Conservation (phyloP, 2,329 filamentous ascomycete species). For the Cladophialophora bantiana region DNA sequence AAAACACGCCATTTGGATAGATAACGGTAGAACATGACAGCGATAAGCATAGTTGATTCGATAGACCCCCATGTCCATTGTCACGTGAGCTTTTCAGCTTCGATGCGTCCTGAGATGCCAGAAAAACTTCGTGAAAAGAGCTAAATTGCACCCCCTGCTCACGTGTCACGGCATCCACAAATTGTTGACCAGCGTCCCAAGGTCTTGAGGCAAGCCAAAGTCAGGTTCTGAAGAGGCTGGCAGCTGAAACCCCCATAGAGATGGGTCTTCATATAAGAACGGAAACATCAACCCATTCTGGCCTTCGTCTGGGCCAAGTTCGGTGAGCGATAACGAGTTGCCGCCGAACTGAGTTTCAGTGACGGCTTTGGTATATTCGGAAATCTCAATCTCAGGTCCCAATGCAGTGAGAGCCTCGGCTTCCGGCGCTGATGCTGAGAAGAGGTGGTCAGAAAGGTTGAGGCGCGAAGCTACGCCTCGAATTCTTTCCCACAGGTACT, state of each 20-base stretch:
- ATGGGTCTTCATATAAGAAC: neutral
- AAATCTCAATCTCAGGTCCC: neutral
- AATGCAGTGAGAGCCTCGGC: neutral
- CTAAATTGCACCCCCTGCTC: neutral
- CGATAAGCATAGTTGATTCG: neutral
- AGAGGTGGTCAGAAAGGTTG: constrained; percentile 11
- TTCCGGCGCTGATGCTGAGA: neutral
- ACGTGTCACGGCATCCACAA: constrained; percentile 6
- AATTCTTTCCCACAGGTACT: constrained; percentile 21
- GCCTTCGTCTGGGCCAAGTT: neutral
- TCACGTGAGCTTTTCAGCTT: neutral
- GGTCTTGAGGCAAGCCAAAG: constrained; percentile 17
- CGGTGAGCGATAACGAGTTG: neutral
- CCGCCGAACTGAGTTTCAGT: neutral
- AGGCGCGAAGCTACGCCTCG: constrained; percentile 7
- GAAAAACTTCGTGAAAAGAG: neutral
- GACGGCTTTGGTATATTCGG: neutral
- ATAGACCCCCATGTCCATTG: neutral
- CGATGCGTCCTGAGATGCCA: neutral
- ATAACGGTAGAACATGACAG: neutral
- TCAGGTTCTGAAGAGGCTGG: constrained; percentile 10
- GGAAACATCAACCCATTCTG: neutral
- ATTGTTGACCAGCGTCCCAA: constrained; percentile 3
- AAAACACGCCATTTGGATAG: neutral
- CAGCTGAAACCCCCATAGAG: constrained; percentile 9